Conservation (phyloP, 192 early-diverging fungal species). For the Coemansia sp. region DNA sequence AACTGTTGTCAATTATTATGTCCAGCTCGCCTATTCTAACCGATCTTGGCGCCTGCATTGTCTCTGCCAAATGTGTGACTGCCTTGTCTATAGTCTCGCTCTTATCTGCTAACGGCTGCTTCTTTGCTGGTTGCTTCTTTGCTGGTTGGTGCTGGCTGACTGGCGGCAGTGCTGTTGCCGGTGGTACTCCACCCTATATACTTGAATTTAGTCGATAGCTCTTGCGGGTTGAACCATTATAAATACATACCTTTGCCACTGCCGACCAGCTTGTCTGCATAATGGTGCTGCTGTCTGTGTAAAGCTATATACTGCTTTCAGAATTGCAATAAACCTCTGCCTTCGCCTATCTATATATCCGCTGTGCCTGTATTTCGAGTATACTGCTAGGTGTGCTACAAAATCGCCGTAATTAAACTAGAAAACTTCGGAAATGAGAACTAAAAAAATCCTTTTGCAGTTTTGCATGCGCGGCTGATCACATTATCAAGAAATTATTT, state of each 20-base stretch:
- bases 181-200: slow-evolving; percentile 9
- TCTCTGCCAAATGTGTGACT: slow-evolving; percentile 1
- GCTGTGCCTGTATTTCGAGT: too few relatives aligned
- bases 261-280: slow-evolving; percentile 36
- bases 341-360: too few relatives aligned
- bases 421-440: too few relatives aligned
- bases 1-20: slow-evolving; percentile 6
- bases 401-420: too few relatives aligned
- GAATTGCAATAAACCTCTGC: too few relatives aligned
- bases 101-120: slow-evolving; percentile 7
- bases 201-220: not conserved
- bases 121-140: slow-evolving; percentile 12
- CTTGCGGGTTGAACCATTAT: not conserved
- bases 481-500: too few relatives aligned
- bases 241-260: slow-evolving; percentile 37
- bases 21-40: slow-evolving; percentile 25
- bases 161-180: not conserved
- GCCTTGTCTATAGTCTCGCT: slow-evolving; percentile 6
- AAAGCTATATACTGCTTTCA: too few relatives aligned
- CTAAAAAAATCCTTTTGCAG: too few relatives aligned
- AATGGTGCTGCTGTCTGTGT: not conserved
- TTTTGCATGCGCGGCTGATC: too few relatives aligned
- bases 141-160: not conserved
- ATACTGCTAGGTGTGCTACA: too few relatives aligned
- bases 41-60: not conserved